Base-by-base conservation (phyloP, 2,329 filamentous ascomycete species). In the Exophiala oligosperma region DNA sequence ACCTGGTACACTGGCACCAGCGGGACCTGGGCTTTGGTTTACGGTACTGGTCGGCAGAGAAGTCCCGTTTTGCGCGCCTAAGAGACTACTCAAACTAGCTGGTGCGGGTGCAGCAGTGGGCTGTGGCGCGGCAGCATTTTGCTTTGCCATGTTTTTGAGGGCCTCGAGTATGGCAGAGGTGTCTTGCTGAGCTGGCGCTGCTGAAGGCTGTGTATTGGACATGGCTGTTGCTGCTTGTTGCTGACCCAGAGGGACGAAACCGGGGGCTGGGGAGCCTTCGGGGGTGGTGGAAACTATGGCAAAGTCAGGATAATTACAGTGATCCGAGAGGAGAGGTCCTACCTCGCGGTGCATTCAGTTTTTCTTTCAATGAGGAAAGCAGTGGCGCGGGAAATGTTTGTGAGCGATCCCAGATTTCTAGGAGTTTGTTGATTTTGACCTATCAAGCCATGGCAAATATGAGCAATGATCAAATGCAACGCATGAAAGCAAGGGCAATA, bases 391-490 rank as follows among this genome's bases (percentile, higher is more conserved):
- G 92, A 74, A 99, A 97, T 23, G 92, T 97, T 72, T 89, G 88
- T 64, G 91, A 91, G 71, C 94, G 94, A 73, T 97, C 92, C 94
- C 94, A 99, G 67, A 99, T 99, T 72, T 96, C 92, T 77, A 97
- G 81, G 68, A 99, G 84, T 74, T 97, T 97, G 72, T 83, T 87
- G 75, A 97, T 93, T 80, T 97, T 97, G 73, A 96, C 91, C 90
- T 94, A 88, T 80, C 86, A 72, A 72, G 64, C 71, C 70, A 72
- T 32, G 68, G 60, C 59, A 75, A 75, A 77, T 71, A 80, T 83
- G 79, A 83, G 80, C 79, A 28, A 53, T 32, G 41, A 23, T 51
- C 47, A 49, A 37, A 43, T 14, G 44, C 21, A 53, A 17, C 35
- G 53, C 40, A 32, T 53, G 38, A 29, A 43, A 61, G 46, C 32